A percentile compares a stretch with the other conserved stretches of the same genome.
Conservation (phyloP, 1,139 yeast species). For the Pichia inconspicua region DNA sequence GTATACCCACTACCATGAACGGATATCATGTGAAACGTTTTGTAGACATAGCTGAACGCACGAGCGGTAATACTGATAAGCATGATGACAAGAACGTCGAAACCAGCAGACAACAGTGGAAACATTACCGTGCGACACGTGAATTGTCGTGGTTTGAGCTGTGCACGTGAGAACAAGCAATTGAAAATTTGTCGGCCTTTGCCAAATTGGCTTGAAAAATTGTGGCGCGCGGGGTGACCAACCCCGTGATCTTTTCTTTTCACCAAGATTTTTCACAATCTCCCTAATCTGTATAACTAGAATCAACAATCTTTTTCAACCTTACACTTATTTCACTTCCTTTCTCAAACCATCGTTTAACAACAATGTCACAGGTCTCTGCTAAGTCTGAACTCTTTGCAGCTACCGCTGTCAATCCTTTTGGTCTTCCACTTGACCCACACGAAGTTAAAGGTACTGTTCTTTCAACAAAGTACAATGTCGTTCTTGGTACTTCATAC, state of each 20-base stretch:
- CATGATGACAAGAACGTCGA: not conserved
- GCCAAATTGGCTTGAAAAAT: not conserved
- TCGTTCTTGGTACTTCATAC: constrained; percentile 61
- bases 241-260: not conserved
- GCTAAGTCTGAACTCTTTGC: constrained; percentile 26
- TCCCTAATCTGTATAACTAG: no score
- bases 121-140: constrained; percentile 16
- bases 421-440: constrained; percentile 56
- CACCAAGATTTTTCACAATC: not conserved
- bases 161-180: not conserved
- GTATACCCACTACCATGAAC: constrained; percentile 4
- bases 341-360: not conserved
- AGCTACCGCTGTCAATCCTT: constrained; percentile 39
- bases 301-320: not conserved
- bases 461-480: constrained; percentile 55
- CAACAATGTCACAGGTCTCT: constrained; percentile 11
- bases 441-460: constrained; percentile 40
- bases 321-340: not conserved
- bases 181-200: not conserved
- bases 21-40: not conserved
- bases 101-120: constrained; percentile 16
- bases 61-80: constrained; percentile 2
- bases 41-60: not conserved
- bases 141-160: constrained; percentile 4
- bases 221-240: not conserved